Conservation (phyloP, 441 rosid species). For the Pelargonium myrrhifolium region DNA sequence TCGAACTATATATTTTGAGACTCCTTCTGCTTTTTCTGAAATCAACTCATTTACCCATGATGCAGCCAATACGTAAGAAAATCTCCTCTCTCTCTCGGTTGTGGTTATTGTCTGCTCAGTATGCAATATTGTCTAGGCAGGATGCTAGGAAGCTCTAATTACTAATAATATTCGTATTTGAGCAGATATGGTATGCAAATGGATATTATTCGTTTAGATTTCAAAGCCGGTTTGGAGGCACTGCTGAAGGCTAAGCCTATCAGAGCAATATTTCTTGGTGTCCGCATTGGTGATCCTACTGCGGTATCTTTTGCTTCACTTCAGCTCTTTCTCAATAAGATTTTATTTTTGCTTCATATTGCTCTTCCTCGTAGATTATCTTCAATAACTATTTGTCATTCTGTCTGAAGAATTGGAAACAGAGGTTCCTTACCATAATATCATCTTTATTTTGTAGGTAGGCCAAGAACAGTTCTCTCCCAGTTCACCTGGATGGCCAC, state of each 20-base stretch:
- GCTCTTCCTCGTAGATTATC: not conserved
- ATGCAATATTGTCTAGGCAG: not conserved
- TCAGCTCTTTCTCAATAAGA: conserved; percentile 6
- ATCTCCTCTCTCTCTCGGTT: not conserved
- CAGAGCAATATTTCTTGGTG: conserved; percentile 96
- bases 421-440: conserved; percentile 11
- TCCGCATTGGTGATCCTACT: conserved; percentile 97
- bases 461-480: conserved; percentile 99
- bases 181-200: conserved; percentile 72
- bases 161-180: conserved; percentile 22
- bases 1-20: conserved; percentile 87
- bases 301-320: conserved; percentile 47
- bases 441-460: conserved; percentile 39
- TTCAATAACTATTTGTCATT: no score
- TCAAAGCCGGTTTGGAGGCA: conserved; percentile 93
- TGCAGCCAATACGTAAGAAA: conserved; percentile 61
- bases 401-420: conserved; percentile 3
- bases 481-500: conserved; percentile 99
- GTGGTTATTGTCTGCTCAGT: not conserved
- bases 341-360: conserved; percentile 5
- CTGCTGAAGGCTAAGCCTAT: conserved; percentile 70
- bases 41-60: conserved; percentile 88
- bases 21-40: conserved; percentile 78
- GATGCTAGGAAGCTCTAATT: conserved; percentile 7
- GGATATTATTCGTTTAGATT: conserved; percentile 78